Conservation (phyloP, 352 stramenopile species). For the Phytophthora cryptogea region DNA sequence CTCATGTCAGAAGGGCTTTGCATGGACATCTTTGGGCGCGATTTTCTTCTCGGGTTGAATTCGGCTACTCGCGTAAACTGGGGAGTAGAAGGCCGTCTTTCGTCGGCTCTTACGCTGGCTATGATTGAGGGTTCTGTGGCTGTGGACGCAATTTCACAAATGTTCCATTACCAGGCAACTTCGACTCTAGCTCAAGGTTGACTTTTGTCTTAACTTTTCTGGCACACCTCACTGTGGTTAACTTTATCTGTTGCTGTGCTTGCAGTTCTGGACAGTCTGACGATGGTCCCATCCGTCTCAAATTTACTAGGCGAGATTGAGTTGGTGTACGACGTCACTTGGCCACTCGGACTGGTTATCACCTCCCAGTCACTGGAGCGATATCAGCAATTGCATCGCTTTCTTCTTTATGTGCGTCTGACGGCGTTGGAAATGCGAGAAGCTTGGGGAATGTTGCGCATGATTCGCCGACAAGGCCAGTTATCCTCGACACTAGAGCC, state of each 20-base stretch:
- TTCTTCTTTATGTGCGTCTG: constrained; percentile 50
- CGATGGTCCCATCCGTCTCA: constrained; percentile 34
- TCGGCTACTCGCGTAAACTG: constrained; percentile 52
- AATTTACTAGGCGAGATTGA: constrained; percentile 50
- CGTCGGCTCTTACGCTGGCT: constrained; percentile 52
- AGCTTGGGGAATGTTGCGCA: constrained; percentile 41
- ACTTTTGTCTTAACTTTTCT: neutral
- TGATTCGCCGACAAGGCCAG: constrained; percentile 20
- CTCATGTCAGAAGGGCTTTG: constrained; percentile 77
- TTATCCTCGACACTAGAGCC: constrained; percentile 24
- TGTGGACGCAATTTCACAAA: constrained; percentile 24
- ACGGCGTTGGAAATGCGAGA: constrained; percentile 50
- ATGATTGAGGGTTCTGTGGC: constrained; percentile 58
- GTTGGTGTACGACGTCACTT: constrained; percentile 50
- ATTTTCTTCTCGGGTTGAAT: constrained; percentile 53
- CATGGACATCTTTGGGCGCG: constrained; percentile 71
- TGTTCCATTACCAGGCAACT: constrained; percentile 56
- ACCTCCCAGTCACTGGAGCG: constrained; percentile 34
- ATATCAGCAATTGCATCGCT: constrained; percentile 51
- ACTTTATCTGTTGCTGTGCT: neutral
- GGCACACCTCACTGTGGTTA: neutral
- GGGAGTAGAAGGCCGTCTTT: constrained; percentile 49
- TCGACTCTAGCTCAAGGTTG: constrained; percentile 47
- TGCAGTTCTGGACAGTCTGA: constrained; percentile 45
- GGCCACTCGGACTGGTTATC: constrained; percentile 56